Evolutionary conservation across 2,329 filamentous ascomycete genomes (phyloP).

Genomic region (Fusarium graminum): DNA sequence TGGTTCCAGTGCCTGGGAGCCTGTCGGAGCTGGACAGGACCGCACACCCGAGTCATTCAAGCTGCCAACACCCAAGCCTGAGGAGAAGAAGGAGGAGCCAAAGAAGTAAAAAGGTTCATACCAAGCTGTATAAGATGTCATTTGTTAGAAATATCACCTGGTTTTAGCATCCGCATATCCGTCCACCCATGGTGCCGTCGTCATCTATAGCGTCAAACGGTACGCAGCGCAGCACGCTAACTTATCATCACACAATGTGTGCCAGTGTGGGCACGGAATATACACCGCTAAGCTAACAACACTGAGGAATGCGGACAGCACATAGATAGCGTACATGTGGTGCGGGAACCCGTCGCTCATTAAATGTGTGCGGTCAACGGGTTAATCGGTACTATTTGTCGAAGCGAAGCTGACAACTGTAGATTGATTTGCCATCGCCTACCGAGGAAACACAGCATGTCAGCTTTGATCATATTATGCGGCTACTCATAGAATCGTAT

Average conservation of each 20-base stretch:
- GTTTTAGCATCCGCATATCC: conserved; percentile 42
- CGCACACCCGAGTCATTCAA: conserved; percentile 90
- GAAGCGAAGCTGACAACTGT: conserved; percentile 45
- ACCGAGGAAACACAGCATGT: conserved; percentile 35
- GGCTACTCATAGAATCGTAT: conserved; percentile 30
- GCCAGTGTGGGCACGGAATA: conserved; percentile 3
- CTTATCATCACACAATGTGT: conserved; percentile 21
- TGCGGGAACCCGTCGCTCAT: conserved; percentile 22
- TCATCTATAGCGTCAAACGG: conserved; percentile 26
- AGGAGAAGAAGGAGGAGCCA: conserved; percentile 88
- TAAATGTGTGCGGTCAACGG: conserved; percentile 31
- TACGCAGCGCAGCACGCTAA: conserved; percentile 22
- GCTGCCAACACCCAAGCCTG: conserved; percentile 93
- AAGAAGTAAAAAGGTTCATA: conserved; percentile 78
- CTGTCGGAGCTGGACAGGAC: conserved; percentile 76
- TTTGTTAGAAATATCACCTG: conserved; percentile 51
- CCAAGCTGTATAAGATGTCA: conserved; percentile 52
- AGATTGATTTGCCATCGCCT: conserved; percentile 32
- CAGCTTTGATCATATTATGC: conserved; percentile 39
- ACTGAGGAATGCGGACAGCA: conserved; percentile 31
- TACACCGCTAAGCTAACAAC: conserved; percentile 32
- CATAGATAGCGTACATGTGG: conserved; percentile 37
- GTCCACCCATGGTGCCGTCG: conserved; percentile 16
- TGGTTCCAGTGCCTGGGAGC: conserved; percentile 79
- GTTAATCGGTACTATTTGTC: conserved; percentile 43